phyloP scores from a whole-genome alignment of 2,329 filamentous ascomycete genomes.

The Botrytis galanthina region DNA sequence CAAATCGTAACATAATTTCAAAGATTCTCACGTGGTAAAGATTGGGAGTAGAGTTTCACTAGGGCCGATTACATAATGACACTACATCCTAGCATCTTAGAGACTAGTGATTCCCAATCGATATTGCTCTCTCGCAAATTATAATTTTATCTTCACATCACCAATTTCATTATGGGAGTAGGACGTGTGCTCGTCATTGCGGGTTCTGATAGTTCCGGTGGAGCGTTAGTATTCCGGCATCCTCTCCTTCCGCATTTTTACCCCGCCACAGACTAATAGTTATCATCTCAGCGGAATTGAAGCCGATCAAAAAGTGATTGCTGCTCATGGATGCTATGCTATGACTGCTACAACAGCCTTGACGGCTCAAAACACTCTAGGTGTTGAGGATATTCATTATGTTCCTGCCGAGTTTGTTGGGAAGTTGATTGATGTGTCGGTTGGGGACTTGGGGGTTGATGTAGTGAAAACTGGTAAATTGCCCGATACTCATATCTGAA shows the following conservation, averaged over 20 bases:
- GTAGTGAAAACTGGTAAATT: conserved; percentile 83
- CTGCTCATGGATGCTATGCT: conserved; percentile 88
- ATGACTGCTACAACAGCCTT: conserved; percentile 94
- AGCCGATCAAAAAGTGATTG: conserved; percentile 92
- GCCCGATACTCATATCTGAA: conserved; percentile 27
- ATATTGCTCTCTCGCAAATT: neutral
- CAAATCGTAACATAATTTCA: neutral
- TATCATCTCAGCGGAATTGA: conserved; percentile 70
- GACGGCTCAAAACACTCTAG: conserved; percentile 92
- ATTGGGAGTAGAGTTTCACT: neutral
- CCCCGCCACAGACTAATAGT: conserved; percentile 22
- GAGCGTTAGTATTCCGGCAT: conserved; percentile 56
- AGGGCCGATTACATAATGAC: conserved; percentile 14
- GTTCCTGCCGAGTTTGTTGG: conserved; percentile 75
- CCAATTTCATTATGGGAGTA: conserved; percentile 31
- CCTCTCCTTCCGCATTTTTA: conserved; percentile 21
- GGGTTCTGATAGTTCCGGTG: conserved; percentile 72
- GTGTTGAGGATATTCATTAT: conserved; percentile 77
- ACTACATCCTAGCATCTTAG: neutral
- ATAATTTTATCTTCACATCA: neutral
- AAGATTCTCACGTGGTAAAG: neutral
- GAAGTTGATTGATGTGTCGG: conserved; percentile 80
- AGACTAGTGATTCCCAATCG: neutral
- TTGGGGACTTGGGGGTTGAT: conserved; percentile 82
- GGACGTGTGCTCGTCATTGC: conserved; percentile 65